Evolutionary conservation across 202 grass and related monocot species (phyloP), one percentile per base, ranked within the genome.

Genomic region (Elaeis oleifera): DNA sequence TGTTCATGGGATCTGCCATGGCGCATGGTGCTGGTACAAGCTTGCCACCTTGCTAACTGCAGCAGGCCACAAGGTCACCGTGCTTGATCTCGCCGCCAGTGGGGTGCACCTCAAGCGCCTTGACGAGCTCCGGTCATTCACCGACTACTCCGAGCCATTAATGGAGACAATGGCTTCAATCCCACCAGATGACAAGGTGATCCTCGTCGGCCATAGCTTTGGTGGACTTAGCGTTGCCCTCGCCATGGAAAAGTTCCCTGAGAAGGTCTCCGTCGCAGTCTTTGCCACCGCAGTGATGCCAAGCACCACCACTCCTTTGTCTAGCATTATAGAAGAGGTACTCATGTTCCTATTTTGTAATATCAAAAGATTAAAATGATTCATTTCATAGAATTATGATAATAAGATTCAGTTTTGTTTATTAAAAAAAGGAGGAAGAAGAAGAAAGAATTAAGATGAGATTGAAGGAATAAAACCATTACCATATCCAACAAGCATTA

Each of bases 201-300:
- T 91, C 13, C 66, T 91, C n/a, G 80, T 87, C 1, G 80, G 74
- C 6, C 83, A 91, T 74, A 91, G 88, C 77, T 66, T 74, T 32
- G 88, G 88, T 23, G 88, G 88, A 2, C 51, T 59, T 44, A 67
- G 76, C 28, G 16, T 70, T 18, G 51, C 83, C 18, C 76, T 84
- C 17, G 75, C 84, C 50, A 77, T 79, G 84, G 81, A 80, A 67
- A 78, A 51, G 70, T 86, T 73, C 77, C 77, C 76, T 4, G 9
- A 63, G 29, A 88, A 73, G 78, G 5, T 88, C 26, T 52, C 81
- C 13, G 72, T 44, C 3, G 89, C 76, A 14, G 84, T 85, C 6
- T 89, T 95, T 36, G 58, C 48, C 0, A 66, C 70, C 15, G 80
- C 74, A 1, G 53, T 20, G 14, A 71, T 84, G 84, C 88, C 80